phyloP scores from a whole-genome alignment of 306 rosid genomes.

The Ormosia semicastrata region DNA sequence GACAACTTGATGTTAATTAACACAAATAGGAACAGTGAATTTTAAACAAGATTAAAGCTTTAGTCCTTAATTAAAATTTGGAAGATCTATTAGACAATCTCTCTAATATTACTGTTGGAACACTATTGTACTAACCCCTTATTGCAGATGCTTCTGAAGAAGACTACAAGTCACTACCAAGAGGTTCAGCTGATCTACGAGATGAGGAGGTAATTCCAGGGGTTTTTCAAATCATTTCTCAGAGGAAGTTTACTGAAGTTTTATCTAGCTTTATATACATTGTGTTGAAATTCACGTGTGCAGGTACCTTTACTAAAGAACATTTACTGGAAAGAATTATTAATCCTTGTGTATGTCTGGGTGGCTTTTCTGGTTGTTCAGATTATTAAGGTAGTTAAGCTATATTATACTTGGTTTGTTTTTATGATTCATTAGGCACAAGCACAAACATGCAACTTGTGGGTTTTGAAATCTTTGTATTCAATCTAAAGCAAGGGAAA shows the following conservation, averaged over 20 bases:
- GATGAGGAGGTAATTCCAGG: slow-evolving; percentile 60
- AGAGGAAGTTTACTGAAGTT: neutral
- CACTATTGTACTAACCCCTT: neutral
- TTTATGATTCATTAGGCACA: neutral
- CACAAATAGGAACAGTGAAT: neutral
- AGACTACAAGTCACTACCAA: slow-evolving; percentile 64
- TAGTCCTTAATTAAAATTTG: neutral
- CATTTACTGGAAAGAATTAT: slow-evolving; percentile 69
- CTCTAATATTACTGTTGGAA: neutral
- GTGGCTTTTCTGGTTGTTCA: slow-evolving; percentile 74
- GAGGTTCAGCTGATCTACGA: slow-evolving; percentile 44
- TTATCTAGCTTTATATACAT: neutral
- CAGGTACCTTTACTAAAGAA: slow-evolving; percentile 56
- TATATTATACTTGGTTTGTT: neutral
- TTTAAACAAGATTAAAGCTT: neutral
- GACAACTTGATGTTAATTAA: neutral
- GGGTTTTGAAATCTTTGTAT: neutral
- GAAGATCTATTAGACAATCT: neutral
- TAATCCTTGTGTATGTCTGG: slow-evolving; percentile 71
- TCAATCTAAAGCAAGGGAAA: neutral
- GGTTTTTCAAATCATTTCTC: neutral
- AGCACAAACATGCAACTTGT: neutral
- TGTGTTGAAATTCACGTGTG: slow-evolving; percentile 7
- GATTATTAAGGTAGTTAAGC: slow-evolving; percentile 60
- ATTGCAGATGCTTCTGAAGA: slow-evolving; percentile 51